Percentiles rank a stretch among this genome's conserved stretches.
These are phyloP conservation scores for Aspergillus floridensis DNA, from an alignment of 2,329 filamentous ascomycete genomes.

Conservation along the genomic window DNA sequence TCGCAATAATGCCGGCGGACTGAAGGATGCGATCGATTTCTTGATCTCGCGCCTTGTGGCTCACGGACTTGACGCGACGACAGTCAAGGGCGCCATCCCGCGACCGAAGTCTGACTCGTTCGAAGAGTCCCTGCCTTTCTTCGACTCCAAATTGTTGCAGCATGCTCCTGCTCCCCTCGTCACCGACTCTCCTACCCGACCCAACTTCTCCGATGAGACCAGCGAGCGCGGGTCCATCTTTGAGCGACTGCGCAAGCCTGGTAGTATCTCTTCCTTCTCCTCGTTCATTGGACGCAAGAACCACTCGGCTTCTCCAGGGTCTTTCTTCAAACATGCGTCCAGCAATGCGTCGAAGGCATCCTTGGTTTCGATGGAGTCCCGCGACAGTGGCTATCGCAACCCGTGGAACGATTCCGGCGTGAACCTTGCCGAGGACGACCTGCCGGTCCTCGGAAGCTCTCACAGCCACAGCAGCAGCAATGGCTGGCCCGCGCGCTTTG, in stretches of 20 bases:
- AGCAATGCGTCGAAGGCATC: conserved; percentile 91
- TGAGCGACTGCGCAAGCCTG: conserved; percentile 89
- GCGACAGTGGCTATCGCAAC: conserved; percentile 91
- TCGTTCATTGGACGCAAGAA: conserved; percentile 98
- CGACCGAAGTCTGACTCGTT: conserved; percentile 99
- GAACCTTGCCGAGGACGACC: conserved; percentile 85
- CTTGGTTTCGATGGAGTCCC: conserved; percentile 91
- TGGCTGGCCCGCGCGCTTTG: conserved; percentile 54
- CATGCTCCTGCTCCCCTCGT: conserved; percentile 77
- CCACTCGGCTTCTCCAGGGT: conserved; percentile 77
- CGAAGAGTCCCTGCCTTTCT: conserved; percentile 93
- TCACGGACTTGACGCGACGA: conserved; percentile 80
- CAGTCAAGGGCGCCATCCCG: conserved; percentile 90
- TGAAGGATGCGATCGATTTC: conserved; percentile 95
- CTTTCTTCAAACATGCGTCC: conserved; percentile 88
- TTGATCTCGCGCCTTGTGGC: conserved; percentile 81
- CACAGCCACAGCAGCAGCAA: conserved; percentile 63
- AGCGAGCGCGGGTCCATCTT: conserved; percentile 81
- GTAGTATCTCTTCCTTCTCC: conserved; percentile 89
- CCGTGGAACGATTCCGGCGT: conserved; percentile 98
- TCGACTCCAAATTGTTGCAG: conserved; percentile 93
- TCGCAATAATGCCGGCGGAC: conserved; percentile 90
- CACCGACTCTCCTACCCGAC: conserved; percentile 85
- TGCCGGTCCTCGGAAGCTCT: conserved; percentile 49
- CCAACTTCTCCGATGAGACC: conserved; percentile 76